Evolutionary conservation across 352 stramenopile genomes (phyloP).

Genomic region (Phytophthora fragariae): DNA sequence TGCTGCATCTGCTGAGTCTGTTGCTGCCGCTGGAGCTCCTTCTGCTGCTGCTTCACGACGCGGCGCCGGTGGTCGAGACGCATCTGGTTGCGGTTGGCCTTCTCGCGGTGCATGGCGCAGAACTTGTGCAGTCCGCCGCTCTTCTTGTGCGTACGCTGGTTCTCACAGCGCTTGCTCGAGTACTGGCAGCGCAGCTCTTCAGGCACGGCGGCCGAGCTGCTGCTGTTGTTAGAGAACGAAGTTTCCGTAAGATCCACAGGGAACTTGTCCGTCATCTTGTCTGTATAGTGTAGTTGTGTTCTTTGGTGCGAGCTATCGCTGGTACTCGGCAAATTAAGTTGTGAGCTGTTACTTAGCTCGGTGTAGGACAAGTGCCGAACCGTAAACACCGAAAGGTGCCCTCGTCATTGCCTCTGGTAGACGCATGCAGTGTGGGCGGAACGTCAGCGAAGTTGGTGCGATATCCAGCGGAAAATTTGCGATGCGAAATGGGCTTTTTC

Average conservation of each 20-base stretch:
- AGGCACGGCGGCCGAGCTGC: conserved; percentile 20
- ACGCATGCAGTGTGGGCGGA: conserved; percentile 7
- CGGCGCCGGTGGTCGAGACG: conserved; percentile 66
- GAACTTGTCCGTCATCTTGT: conserved; percentile 34
- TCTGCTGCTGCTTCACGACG: conserved; percentile 60
- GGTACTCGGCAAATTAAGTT: conserved; percentile 37
- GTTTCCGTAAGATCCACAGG: conserved; percentile 19
- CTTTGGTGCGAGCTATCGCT: conserved; percentile 36
- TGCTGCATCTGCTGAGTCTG: conserved; percentile 43
- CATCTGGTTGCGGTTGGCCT: conserved; percentile 83
- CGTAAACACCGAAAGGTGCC: conserved; percentile 30
- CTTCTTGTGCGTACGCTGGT: conserved; percentile 66
- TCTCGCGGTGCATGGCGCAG: conserved; percentile 73
- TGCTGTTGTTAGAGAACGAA: conserved; percentile 11
- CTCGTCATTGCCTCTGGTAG: conserved; percentile 10
- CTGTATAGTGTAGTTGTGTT: background rate
- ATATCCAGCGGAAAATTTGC: conserved; percentile 46
- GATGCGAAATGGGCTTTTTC: conserved; percentile 9
- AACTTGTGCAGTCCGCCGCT: conserved; percentile 79
- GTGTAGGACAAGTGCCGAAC: conserved; percentile 37
- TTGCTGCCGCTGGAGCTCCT: conserved; percentile 49
- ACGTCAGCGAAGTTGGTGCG: conserved; percentile 5
- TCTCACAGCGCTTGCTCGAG: conserved; percentile 73
- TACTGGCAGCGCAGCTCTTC: conserved; percentile 71
- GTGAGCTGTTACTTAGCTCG: conserved; percentile 25